These are phyloP conservation scores for Aurifilum marmelostoma DNA, from an alignment of 2,329 filamentous ascomycete species.

Conservation along the genomic window DNA sequence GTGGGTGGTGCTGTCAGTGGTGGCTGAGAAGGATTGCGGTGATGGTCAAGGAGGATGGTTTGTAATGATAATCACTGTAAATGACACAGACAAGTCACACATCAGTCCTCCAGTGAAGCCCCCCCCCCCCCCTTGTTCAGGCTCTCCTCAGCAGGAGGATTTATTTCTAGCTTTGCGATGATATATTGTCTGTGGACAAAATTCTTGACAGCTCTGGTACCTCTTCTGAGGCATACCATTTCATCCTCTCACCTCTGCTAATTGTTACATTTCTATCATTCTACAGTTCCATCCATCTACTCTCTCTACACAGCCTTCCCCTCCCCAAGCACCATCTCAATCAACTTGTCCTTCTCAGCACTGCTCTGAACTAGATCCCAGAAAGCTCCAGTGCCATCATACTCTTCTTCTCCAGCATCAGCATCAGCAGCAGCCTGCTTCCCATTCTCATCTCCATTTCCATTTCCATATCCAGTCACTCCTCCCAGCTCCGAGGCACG, in stretches of 20 bases:
- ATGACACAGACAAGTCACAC: too few species aligned
- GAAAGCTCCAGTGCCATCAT: slow-evolving; percentile 35
- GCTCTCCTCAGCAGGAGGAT: too few species aligned
- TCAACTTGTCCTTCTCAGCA: slow-evolving; percentile 35
- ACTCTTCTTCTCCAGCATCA: slow-evolving; percentile 22
- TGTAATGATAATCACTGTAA: too few species aligned
- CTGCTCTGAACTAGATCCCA: slow-evolving; percentile 39
- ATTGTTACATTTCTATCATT: not conserved
- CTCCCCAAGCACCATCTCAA: slow-evolving; percentile 36
- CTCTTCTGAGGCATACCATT: not conserved
- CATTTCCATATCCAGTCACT: slow-evolving; percentile 3
- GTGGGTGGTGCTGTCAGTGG: not conserved
- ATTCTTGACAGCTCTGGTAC: too few species aligned
- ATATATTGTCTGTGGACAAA: not conserved
- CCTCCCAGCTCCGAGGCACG: not conserved
- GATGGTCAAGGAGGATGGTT: not conserved
- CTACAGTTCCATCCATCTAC: not conserved
- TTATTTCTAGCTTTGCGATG: too few species aligned
- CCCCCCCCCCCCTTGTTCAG: too few species aligned
- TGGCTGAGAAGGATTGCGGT: not conserved
- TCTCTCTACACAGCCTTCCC: slow-evolving; percentile 16
- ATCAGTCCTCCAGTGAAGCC: too few species aligned
- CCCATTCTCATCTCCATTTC: slow-evolving; percentile 18
- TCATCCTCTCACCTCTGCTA: not conserved
- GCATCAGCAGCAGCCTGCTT: slow-evolving; percentile 8